Evolutionary conservation across 2,329 filamentous ascomycete species (phyloP).

Genomic region (Oidium heveae): DNA sequence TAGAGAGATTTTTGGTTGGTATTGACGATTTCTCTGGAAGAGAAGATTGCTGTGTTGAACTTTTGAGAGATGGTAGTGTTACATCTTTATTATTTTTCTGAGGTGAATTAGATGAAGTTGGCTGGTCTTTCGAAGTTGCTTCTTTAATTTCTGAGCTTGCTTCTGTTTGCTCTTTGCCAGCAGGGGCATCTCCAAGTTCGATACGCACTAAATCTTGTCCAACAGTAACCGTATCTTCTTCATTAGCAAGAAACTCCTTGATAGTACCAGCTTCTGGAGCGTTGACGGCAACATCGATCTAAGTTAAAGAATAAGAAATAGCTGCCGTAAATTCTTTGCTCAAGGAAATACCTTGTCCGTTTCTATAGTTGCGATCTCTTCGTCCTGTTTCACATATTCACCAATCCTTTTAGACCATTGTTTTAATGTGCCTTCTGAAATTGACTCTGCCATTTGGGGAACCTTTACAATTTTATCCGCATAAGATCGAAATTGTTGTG

Average conservation of each 20-base stretch:
- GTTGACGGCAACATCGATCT: constrained; percentile 96
- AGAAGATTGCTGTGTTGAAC: constrained; percentile 6
- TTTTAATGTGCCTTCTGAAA: constrained; percentile 89
- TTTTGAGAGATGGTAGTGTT: neutral
- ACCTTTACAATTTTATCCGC: constrained; percentile 81
- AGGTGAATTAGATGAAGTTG: constrained; percentile 22
- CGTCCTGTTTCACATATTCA: constrained; percentile 82
- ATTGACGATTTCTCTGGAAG: constrained; percentile 16
- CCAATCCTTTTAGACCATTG: constrained; percentile 83
- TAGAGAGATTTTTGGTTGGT: constrained; percentile 16
- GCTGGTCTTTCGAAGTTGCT: constrained; percentile 28
- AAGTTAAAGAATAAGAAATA: neutral
- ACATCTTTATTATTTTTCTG: constrained; percentile 11
- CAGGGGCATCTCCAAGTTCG: constrained; percentile 45
- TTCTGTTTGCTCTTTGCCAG: constrained; percentile 26
- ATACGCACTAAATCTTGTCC: constrained; percentile 77
- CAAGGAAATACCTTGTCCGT: constrained; percentile 60
- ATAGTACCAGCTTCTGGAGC: constrained; percentile 75
- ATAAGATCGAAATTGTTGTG: constrained; percentile 32
- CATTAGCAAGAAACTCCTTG: constrained; percentile 72
- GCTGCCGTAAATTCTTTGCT: too few relatives aligned
- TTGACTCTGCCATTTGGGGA: constrained; percentile 94
- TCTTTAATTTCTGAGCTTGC: constrained; percentile 27
- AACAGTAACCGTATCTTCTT: constrained; percentile 87
- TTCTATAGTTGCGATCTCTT: constrained; percentile 96